Percentiles rank a stretch among this genome's conserved stretches.
These are phyloP conservation scores for Eimeria brunetti DNA, from an alignment of 169 alveolate genomes.

Conservation along the genomic window DNA sequence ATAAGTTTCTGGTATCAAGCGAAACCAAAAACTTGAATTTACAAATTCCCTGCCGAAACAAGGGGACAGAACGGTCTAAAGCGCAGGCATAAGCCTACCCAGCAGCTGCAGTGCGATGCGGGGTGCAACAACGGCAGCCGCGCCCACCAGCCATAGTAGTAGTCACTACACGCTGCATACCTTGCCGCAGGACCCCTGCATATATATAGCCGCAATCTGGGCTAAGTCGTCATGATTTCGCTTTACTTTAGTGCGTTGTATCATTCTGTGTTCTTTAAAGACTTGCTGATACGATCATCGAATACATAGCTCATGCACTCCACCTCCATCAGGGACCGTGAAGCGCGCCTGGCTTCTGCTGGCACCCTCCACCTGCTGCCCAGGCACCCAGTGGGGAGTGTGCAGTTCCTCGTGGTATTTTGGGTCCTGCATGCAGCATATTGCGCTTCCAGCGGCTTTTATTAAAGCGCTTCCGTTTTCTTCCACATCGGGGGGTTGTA, in stretches of 20 bases:
- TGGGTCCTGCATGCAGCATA: slow-evolving; percentile 62
- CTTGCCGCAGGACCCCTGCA: slow-evolving; percentile 43
- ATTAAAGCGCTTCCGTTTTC: slow-evolving; percentile 28
- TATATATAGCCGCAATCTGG: background rate
- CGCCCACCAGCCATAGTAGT: slow-evolving; percentile 70
- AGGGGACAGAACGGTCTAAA: slow-evolving; percentile 21
- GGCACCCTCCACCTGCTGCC: slow-evolving; percentile 78
- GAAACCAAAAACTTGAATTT: slow-evolving; percentile 54
- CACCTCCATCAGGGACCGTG: slow-evolving; percentile 34
- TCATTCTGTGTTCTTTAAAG: background rate
- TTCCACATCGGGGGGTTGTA: background rate
- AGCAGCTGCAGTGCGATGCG: slow-evolving; percentile 67
- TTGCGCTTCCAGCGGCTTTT: slow-evolving; percentile 43
- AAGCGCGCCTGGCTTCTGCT: slow-evolving; percentile 59
- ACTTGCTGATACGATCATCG: slow-evolving; percentile 1
- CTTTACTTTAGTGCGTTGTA: slow-evolving; percentile 3
- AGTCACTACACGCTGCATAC: slow-evolving; percentile 53
- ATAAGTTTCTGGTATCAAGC: slow-evolving; percentile 32
- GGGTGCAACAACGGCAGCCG: slow-evolving; percentile 76
- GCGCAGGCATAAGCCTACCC: slow-evolving; percentile 24
- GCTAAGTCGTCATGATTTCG: slow-evolving; percentile 8
- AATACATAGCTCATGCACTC: slow-evolving; percentile 38
- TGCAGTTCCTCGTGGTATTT: slow-evolving; percentile 17
- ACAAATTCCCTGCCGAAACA: slow-evolving; percentile 44
- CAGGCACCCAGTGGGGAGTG: slow-evolving; percentile 72